Evolutionary conservation across 2,329 filamentous ascomycete genomes (phyloP).

Genomic region (Botryotinia globosa): DNA sequence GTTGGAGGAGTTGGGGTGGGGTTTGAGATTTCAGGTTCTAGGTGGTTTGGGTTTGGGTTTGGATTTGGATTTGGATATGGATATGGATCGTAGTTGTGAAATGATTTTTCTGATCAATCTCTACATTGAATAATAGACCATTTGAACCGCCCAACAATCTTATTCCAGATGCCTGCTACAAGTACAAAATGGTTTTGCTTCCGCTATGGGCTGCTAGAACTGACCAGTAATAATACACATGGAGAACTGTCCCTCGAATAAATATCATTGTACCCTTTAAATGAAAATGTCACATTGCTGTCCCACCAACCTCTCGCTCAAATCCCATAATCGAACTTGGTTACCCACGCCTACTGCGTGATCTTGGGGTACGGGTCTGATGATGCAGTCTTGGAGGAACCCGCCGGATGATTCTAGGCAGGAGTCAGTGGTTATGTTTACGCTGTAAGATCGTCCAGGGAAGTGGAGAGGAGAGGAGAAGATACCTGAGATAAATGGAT

Average conservation of each 20-base stretch:
- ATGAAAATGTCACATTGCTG: constrained; percentile 18
- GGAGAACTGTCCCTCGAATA: not conserved
- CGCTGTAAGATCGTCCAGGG: not conserved
- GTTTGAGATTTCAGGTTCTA: no score
- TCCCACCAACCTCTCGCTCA: constrained; percentile 23
- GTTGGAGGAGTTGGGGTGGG: not conserved
- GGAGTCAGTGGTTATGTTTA: not conserved
- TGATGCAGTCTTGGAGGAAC: constrained; percentile 21
- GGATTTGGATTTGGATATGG: not conserved
- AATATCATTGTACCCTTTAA: not conserved
- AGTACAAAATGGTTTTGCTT: not conserved
- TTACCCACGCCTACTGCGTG: constrained; percentile 17
- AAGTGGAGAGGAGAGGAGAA: not conserved
- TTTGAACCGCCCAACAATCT: not conserved
- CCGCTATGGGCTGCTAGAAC: not conserved
- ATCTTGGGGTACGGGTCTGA: not conserved
- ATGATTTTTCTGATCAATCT: not conserved
- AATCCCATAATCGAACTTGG: constrained; percentile 21
- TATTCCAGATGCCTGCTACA: not conserved
- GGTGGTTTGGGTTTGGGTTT: not conserved
- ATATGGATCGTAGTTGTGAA: not conserved
- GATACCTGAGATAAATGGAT: constrained; percentile 30
- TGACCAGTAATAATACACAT: not conserved
- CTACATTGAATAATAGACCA: not conserved
- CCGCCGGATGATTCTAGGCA: constrained; percentile 10